Evolutionary conservation across 495 filamentous ascomycete genomes (phyloP), one percentile per base, ranked within the genome.

Genomic region (Mycothermus thermophilus): DNA sequence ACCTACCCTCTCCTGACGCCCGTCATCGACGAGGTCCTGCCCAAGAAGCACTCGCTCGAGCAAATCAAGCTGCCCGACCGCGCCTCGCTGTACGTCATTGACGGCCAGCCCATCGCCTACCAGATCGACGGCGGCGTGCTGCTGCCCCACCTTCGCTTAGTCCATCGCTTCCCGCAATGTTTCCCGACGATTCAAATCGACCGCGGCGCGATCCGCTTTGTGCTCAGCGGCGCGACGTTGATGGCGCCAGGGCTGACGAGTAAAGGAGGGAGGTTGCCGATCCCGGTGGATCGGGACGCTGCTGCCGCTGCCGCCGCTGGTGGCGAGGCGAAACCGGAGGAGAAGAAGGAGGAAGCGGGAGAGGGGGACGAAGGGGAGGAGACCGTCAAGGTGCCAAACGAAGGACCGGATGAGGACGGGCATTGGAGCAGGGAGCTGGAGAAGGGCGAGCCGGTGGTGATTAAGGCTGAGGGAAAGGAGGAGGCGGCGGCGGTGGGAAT

Each of bases 171-270:
- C 60, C 79, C 79, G 5, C 47, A 62, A 34, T 67, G 65, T 47
- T 83, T 83, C 50, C 67, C 70, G 5, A 66, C 62, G 16, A 54
- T 83, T 27, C 72, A 77, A 34, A 86, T 93, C 50, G 88, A 96
- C 58, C 77, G 90, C 32, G 90, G 90, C 34, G 90, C 92, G 0
- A 95, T 96, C 57, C 83, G 92, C 38, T 97, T 97, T 60, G 88
- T 97, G 19, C 71, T 97, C 1, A 77, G 74, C 2, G 90, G 90
- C 15, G 90, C 90, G 0, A 79, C 87, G 35, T 75, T 97, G 27
- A 97, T 97, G 90, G 86, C 81, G 9, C 90, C 90, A 0, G 90
- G 90, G 0, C 52, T 96, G 40, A 97, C 90, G 6, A 79, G 72
- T 7, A 52, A 76, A 0, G 90, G 92, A 1, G 90, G 90, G 0